These are phyloP conservation scores for Fusarium incarnatum DNA, from an alignment of 2,329 filamentous ascomycete species.

Conservation along the genomic window DNA sequence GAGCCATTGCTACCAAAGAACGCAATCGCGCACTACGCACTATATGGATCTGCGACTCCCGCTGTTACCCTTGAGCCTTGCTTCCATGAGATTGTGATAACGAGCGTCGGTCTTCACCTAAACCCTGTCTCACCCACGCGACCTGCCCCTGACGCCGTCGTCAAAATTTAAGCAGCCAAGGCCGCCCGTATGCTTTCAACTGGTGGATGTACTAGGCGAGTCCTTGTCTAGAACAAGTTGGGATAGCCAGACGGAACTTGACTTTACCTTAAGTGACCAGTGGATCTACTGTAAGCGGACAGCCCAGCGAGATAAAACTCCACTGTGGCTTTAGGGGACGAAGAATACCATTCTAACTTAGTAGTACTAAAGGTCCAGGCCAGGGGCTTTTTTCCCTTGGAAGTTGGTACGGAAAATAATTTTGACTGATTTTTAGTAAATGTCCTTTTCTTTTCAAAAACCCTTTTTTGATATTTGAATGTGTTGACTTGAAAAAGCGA, in stretches of 20 bases:
- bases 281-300: constrained; percentile 28
- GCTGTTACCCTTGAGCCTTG: neutral
- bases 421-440: constrained; percentile 10
- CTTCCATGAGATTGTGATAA: neutral
- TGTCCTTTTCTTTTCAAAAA: neutral
- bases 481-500: neutral
- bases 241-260: constrained; percentile 25
- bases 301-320: constrained; percentile 31
- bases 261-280: constrained; percentile 34
- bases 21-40: neutral
- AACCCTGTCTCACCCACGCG: constrained; percentile 43
- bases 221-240: constrained; percentile 31
- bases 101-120: constrained; percentile 17
- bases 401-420: neutral
- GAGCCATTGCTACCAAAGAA: neutral
- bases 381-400: constrained; percentile 18
- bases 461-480: constrained; percentile 3
- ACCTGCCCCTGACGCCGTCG: constrained; percentile 42
- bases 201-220: constrained; percentile 31
- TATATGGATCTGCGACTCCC: constrained; percentile 10
- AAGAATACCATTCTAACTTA: constrained; percentile 19
- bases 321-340: constrained; percentile 38
- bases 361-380: constrained; percentile 12
- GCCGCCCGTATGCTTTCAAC: constrained; percentile 37
- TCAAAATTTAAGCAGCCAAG: constrained; percentile 31